These are phyloP conservation scores for Fusarium sp. DNA, from an alignment of 2,329 filamentous ascomycete species.

Conservation along the genomic window DNA sequence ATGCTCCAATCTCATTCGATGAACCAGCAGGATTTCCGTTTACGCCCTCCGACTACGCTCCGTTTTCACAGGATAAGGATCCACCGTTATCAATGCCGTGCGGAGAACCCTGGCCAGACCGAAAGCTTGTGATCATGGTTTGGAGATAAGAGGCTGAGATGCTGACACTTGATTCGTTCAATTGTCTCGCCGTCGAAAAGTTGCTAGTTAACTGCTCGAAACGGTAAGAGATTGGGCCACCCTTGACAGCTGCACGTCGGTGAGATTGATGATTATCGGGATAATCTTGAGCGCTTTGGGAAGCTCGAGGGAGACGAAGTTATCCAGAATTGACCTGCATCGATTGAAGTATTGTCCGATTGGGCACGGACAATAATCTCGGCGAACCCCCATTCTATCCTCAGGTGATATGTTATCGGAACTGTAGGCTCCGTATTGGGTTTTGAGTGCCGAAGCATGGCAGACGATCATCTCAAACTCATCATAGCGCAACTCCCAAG, in stretches of 20 bases:
- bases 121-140: neutral
- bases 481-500: too few species aligned
- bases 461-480: neutral
- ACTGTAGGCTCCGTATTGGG: neutral
- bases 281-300: neutral
- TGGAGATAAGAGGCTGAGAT: slow-evolving; percentile 2
- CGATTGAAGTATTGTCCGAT: neutral
- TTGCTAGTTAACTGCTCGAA: slow-evolving; percentile 15
- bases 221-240: neutral
- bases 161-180: neutral
- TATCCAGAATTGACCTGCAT: neutral
- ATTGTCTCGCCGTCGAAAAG: neutral
- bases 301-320: neutral
- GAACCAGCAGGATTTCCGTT: neutral
- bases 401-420: neutral
- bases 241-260: neutral
- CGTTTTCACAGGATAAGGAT: neutral
- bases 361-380: accelerated
- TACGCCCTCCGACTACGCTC: neutral
- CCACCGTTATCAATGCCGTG: slow-evolving; percentile 3
- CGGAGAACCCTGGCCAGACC: neutral
- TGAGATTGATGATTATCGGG: neutral
- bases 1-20: neutral
- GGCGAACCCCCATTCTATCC: neutral
- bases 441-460: neutral